Percentiles rank a stretch among this genome's conserved stretches.
These are phyloP conservation scores for Didymella arachidicola DNA, from an alignment of 2,329 filamentous ascomycete genomes.

Conservation along the genomic window DNA sequence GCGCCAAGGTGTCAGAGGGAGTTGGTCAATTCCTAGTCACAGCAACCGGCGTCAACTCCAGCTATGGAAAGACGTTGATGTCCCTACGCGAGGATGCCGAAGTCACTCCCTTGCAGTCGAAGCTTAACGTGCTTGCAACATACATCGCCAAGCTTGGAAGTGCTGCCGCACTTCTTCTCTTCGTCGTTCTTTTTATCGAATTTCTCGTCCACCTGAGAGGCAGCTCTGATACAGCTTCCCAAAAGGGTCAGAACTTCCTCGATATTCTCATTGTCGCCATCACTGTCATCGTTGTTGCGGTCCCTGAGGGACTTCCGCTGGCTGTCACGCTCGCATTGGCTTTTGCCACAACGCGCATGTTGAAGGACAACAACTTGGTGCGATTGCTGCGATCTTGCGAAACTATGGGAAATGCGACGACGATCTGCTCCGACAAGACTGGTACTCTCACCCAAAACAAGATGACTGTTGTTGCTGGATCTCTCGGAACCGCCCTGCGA, in stretches of 20 bases:
- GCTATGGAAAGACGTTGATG: slow-evolving; percentile 80
- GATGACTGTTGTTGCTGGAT: slow-evolving; percentile 73
- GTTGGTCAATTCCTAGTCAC: slow-evolving; percentile 79
- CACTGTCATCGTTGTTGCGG: slow-evolving; percentile 73
- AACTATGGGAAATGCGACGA: slow-evolving; percentile 75
- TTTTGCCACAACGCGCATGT: slow-evolving; percentile 72
- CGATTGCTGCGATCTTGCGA: slow-evolving; percentile 72
- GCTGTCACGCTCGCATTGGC: slow-evolving; percentile 73
- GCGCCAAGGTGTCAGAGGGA: slow-evolving; percentile 78
- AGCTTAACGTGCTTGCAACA: slow-evolving; percentile 78
- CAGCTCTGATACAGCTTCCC: slow-evolving; percentile 64
- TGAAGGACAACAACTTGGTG: slow-evolving; percentile 76
- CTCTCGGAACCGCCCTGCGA: slow-evolving; percentile 66
- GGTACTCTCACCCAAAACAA: slow-evolving; percentile 55
- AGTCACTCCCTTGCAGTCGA: slow-evolving; percentile 79
- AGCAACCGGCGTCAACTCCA: slow-evolving; percentile 75
- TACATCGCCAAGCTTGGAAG: slow-evolving; percentile 82
- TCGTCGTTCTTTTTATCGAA: slow-evolving; percentile 84
- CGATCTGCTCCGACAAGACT: slow-evolving; percentile 74
- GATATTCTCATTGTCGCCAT: slow-evolving; percentile 70
- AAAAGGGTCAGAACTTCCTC: slow-evolving; percentile 77
- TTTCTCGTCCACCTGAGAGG: slow-evolving; percentile 75
- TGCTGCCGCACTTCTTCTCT: slow-evolving; percentile 78
- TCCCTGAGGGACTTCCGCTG: slow-evolving; percentile 71
- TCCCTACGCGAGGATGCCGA: slow-evolving; percentile 78